Base-by-base conservation (phyloP, 768 basidiomycete species). In the Pleurotus salmoneostramineus region DNA sequence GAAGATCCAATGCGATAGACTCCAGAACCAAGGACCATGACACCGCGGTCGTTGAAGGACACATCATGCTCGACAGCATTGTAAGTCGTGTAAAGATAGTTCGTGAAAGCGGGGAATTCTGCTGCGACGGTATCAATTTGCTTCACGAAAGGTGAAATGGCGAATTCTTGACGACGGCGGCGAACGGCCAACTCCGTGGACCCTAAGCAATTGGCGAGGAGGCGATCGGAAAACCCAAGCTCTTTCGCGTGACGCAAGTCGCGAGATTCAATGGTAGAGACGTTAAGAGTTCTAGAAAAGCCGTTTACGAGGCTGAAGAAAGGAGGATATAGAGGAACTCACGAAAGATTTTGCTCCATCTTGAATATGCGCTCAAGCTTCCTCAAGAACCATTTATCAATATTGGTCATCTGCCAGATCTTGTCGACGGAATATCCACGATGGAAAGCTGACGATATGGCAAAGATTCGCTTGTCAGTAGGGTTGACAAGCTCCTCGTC, bases 71-170 rank as follows among this genome's bases (percentile, higher is more conserved):
- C 93, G 61, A 88, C 76, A n/a, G 90, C 96, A 66, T 96, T 98
- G 78, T 98, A 98, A 0, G 95, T 97, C 44, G 90, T 97, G 76
- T 99, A 98, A 46, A 99, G 87, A 72, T 98, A 98, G 77, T 99
- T 99, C 56, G 97, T 98, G 78, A 89, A 93, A 0, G 95, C 95
- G 1, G 97, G 96, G 83, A 98, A 99, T 68, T 98, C 95, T 32
- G 97, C 96, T 8, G 97, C 97, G 56, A 98, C 95, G 0, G 97
- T 98, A 66, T 99, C 97, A 70, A 98, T 99, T 69, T 98, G 96
- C 79, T 98, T 98, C 73, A 97, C 91, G 70, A 93, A 96, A 0
- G 95, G 95, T 10, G 80, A 79, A 65, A 98, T 89, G 35, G 81
- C 83, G 48, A 74, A 72, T 71, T 98, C 96, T 68, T 93, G 88